Percentiles rank a stretch among this genome's conserved stretches.
phyloP scores from a whole-genome alignment of 2,329 filamentous ascomycete genomes.

The Colletotrichum orchidophilum region DNA sequence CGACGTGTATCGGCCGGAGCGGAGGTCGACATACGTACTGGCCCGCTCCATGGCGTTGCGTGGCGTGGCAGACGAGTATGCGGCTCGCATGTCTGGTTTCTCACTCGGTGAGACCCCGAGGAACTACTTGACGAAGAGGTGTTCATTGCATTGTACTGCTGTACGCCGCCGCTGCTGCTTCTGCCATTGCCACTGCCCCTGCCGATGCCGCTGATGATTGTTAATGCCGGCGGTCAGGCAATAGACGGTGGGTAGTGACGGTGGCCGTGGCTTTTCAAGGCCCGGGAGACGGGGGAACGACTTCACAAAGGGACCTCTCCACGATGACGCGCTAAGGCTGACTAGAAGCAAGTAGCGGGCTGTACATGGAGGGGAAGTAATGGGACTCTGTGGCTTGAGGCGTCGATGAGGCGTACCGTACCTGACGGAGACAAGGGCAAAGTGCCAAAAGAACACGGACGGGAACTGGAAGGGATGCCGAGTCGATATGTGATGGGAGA shows the following conservation, averaged over 20 bases:
- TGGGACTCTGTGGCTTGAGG: constrained; percentile 19
- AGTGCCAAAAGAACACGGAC: constrained; percentile 18
- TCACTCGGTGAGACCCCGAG: constrained; percentile 16
- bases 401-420: constrained; percentile 28
- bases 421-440: constrained; percentile 28
- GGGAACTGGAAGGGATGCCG: constrained; percentile 29
- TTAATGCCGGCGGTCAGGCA: constrained; percentile 21
- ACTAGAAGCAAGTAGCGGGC: constrained; percentile 7
- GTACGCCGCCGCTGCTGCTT: not conserved
- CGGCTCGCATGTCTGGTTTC: constrained; percentile 14
- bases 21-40: constrained; percentile 5
- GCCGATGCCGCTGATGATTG: not conserved
- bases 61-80: not conserved
- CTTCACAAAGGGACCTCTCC: constrained; percentile 12
- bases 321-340: constrained; percentile 20
- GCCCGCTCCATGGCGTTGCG: constrained; percentile 5
- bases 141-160: not conserved
- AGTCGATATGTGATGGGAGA: constrained; percentile 7
- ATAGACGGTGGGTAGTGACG: constrained; percentile 1
- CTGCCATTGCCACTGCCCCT: not conserved
- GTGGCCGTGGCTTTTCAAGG: constrained; percentile 10
- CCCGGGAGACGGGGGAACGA: not conserved
- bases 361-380: not conserved
- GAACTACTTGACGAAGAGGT: not conserved
- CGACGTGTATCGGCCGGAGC: constrained; percentile 1